These are phyloP conservation scores for Sphaerulina vaccinii DNA, from an alignment of 2,329 filamentous ascomycete genomes.

Conservation along the genomic window DNA sequence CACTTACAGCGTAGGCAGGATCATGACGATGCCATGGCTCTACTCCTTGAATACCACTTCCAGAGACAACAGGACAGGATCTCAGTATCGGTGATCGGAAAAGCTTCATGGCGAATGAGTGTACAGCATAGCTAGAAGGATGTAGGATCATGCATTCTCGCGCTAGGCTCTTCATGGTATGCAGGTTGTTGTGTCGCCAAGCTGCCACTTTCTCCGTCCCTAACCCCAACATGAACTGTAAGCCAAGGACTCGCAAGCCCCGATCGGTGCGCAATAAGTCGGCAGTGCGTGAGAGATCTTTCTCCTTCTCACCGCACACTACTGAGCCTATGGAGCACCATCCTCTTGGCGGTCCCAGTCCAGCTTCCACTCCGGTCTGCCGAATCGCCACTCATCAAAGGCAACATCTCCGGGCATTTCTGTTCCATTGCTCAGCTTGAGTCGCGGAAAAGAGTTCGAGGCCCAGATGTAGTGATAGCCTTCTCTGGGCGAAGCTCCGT, in stretches of 20 bases:
- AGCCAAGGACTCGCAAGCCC: no score
- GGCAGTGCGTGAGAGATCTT: neutral
- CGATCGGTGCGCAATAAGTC: neutral
- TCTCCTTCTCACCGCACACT: neutral
- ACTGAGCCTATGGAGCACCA: neutral
- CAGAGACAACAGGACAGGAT: no score
- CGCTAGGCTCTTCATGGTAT: conserved; percentile 1
- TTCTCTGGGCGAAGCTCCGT: conserved; percentile 34
- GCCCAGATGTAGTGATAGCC: conserved; percentile 43
- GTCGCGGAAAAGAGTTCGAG: conserved; percentile 45
- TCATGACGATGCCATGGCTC: no score
- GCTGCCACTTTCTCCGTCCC: no score
- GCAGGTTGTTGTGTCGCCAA: no score
- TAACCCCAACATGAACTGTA: no score
- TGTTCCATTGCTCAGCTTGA: conserved; percentile 45
- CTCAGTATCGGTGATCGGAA: neutral
- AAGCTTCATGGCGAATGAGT: no score
- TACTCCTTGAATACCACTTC: no score
- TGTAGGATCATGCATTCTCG: conserved; percentile 1
- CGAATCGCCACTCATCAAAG: conserved; percentile 39
- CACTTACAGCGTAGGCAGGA: no score
- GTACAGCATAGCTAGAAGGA: neutral
- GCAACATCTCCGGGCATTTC: conserved; percentile 49
- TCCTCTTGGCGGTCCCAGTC: conserved; percentile 19
- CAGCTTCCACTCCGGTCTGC: conserved; percentile 34